Conservation (phyloP, 371 early-diverging fungal genomes). For the Mortierella sp. region DNA sequence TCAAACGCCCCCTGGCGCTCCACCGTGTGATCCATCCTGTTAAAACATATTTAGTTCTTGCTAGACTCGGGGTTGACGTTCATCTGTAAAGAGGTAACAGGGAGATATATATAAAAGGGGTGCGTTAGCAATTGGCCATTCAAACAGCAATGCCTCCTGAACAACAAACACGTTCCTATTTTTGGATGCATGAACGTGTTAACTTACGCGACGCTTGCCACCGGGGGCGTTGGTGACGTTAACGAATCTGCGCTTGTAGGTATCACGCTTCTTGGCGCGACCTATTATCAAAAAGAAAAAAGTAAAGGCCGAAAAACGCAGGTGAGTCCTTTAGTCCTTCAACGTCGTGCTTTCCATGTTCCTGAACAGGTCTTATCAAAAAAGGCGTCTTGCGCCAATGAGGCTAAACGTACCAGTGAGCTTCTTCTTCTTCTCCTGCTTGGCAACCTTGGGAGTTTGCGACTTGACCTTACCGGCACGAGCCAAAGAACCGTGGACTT, state of each 20-base stretch:
- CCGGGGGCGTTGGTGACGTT: slow-evolving; percentile 89
- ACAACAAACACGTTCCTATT: background rate
- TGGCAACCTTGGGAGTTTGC: slow-evolving; percentile 99
- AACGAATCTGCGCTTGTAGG: slow-evolving; percentile 98
- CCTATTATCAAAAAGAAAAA: slow-evolving; percentile 43
- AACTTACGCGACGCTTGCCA: slow-evolving; percentile 88
- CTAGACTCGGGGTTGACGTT: slow-evolving; percentile 45
- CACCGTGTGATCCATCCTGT: background rate
- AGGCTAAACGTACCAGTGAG: slow-evolving; percentile 74
- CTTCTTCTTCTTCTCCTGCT: slow-evolving; percentile 98
- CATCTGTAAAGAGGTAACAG: slow-evolving; percentile 13
- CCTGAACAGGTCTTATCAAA: background rate
- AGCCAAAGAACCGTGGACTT: slow-evolving; percentile 99
- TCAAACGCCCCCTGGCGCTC: background rate
- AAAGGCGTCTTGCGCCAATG: too few species aligned
- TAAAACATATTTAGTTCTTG: slow-evolving; percentile 36
- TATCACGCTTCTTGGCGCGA: slow-evolving; percentile 98
- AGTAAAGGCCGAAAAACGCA: background rate
- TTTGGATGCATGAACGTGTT: background rate
- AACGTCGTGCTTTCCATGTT: background rate
- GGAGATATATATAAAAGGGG: background rate
- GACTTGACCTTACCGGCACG: slow-evolving; percentile 99
- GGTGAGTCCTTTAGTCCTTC: background rate
- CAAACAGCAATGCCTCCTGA: too few species aligned
- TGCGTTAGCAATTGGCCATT: background rate